These are phyloP conservation scores for Kodamaea sp. DNA, from an alignment of 1,139 yeast genomes.

Conservation along the genomic window DNA sequence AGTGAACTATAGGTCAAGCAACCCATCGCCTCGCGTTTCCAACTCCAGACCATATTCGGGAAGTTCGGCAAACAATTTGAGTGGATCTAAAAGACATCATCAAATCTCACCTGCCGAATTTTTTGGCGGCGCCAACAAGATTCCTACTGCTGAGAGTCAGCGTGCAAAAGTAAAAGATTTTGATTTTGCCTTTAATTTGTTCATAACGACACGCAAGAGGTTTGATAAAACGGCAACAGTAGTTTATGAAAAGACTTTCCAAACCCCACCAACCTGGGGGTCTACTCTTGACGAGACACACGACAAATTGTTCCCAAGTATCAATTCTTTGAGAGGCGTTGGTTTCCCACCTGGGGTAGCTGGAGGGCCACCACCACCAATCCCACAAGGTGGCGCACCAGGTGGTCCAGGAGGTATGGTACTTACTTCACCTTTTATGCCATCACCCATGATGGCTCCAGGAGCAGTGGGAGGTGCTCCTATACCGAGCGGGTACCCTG, in stretches of 20 bases:
- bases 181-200: conserved; percentile 54
- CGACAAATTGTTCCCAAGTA: conserved; percentile 41
- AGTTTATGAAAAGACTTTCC: conserved; percentile 56
- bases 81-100: conserved; percentile 31
- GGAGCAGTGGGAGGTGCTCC: conserved; percentile 15
- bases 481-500: conserved; percentile 16
- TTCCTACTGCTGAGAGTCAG: conserved; percentile 46
- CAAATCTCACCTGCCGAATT: conserved; percentile 44
- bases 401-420: conserved; percentile 17
- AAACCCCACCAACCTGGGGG: conserved; percentile 81
- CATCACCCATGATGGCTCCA: conserved; percentile 29
- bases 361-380: conserved; percentile 4
- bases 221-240: conserved; percentile 24
- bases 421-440: conserved; percentile 29
- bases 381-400: conserved; percentile 9
- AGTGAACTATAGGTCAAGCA: conserved; percentile 22
- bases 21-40: conserved; percentile 26
- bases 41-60: conserved; percentile 29
- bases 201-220: conserved; percentile 38
- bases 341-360: not conserved
- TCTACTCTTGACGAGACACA: conserved; percentile 54
- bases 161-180: conserved; percentile 35
- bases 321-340: conserved; percentile 3
- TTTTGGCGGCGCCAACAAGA: conserved; percentile 46
- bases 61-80: not conserved